Evolutionary conservation across 2,329 filamentous ascomycete species (phyloP).

Genomic region (Geosmithia morbida): DNA sequence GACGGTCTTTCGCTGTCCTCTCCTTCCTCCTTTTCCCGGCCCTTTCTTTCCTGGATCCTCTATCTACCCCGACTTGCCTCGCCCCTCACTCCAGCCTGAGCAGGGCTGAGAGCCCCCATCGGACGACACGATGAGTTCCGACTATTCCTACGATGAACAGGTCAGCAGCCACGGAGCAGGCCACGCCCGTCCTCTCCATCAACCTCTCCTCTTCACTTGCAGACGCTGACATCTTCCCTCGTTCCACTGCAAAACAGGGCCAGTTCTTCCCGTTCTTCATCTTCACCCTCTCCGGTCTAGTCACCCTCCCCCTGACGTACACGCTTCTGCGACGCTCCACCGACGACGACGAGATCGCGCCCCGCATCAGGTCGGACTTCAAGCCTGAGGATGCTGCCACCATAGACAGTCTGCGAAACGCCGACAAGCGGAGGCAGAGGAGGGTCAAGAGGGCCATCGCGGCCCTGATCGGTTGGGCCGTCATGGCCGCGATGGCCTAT

Average conservation of each 20-base stretch:
- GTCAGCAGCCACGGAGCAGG: constrained; percentile 21
- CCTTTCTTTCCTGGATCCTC: constrained; percentile 7
- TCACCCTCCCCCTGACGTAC: constrained; percentile 85
- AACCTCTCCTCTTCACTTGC: neutral
- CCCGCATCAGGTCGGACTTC: constrained; percentile 70
- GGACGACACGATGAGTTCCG: constrained; percentile 60
- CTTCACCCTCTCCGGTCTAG: constrained; percentile 72
- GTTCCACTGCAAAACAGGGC: constrained; percentile 34
- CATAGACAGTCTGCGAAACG: constrained; percentile 67
- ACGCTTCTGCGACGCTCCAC: constrained; percentile 67
- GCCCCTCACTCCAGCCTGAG: constrained; percentile 6
- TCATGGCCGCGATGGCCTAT: constrained; percentile 86
- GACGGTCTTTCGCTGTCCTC: neutral
- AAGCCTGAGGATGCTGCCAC: constrained; percentile 70
- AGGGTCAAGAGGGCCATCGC: constrained; percentile 72
- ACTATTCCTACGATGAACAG: constrained; percentile 98
- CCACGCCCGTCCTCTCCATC: neutral
- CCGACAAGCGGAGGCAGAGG: constrained; percentile 81
- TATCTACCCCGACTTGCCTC: neutral
- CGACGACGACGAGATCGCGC: constrained; percentile 64
- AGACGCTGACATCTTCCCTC: neutral
- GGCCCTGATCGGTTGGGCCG: constrained; percentile 61
- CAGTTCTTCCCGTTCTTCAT: constrained; percentile 99
- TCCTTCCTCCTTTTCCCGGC: constrained; percentile 2
- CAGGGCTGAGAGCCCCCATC: constrained; percentile 19